Evolutionary conservation across 495 filamentous ascomycete genomes (phyloP), one percentile per base, ranked within the genome.

Genomic region (Acidiella bohemica): DNA sequence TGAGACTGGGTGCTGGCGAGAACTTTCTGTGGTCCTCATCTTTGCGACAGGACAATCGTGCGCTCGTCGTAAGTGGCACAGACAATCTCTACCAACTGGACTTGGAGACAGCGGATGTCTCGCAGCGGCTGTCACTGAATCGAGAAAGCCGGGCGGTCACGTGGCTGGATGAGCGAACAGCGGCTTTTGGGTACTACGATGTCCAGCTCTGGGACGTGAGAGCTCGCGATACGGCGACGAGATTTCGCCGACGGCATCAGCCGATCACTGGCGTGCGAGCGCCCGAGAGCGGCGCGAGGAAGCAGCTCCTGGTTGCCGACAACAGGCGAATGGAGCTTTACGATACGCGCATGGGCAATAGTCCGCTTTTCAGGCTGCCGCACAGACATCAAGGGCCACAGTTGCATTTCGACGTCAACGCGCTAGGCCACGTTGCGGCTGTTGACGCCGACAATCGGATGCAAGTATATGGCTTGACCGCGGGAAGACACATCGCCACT

Each of bases 331-430:
- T 46, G 5, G 31, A 35, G 6, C 26, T 46, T n/a, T 41, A 41
- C 36, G 43, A 46, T 18, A 46, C 37, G 2, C 25, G 43, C 6
- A 32, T 33, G 18, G 24, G 11, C 14, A 46, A 39, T n/a, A 17
- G n/a, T 16, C 27, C 43, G 13, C 28, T 46, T 8, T 18, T 33
- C 4, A 2, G 3, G 7, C 34, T 39, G 22, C 4, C 10, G 2
- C 43, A 46, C 17, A 14, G 2, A n/a, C 36, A 39, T 34, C 36
- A 46, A 41, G 43, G 43, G 4, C 43, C 43, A 2, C 18, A 46
- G 24, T 14, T 40, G 3, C 34, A 24, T 5, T 24, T 31, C 14
- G 35, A 12, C 21, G 20, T 38, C 12, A 9, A 24, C 1, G 24
- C 4, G 6, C 2, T 11, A 4, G 14, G 19, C 4, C 3, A 30